phyloP scores from a whole-genome alignment of 768 basidiomycete species.

The Calvatia gigantea region DNA sequence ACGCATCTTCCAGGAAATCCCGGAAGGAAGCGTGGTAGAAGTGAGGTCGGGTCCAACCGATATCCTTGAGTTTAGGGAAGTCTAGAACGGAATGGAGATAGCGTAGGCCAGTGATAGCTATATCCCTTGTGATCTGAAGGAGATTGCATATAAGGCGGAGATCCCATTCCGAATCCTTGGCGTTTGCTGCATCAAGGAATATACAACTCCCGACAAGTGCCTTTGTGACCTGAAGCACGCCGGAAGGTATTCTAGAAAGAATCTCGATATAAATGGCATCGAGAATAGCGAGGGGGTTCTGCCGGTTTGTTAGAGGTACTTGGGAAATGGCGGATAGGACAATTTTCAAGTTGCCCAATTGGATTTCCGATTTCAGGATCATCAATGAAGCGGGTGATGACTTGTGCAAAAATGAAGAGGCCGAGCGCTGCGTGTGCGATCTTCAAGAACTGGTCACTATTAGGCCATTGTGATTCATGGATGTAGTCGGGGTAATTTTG shows the following conservation, averaged over 20 bases:
- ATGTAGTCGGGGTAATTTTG: background rate
- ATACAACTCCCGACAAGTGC: background rate
- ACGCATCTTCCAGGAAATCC: background rate
- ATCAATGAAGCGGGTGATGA: conserved; percentile 20
- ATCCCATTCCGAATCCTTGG: background rate
- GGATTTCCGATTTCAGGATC: conserved; percentile 5
- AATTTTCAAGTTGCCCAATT: conserved; percentile 1
- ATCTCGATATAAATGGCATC: conserved; percentile 7
- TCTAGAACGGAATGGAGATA: background rate
- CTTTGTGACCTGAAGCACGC: background rate
- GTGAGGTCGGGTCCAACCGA: background rate
- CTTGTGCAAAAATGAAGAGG: conserved; percentile 24
- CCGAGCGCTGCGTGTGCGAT: conserved; percentile 18
- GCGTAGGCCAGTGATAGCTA: background rate
- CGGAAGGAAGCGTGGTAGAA: background rate
- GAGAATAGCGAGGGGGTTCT: background rate
- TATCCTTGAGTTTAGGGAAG: background rate
- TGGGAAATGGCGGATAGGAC: background rate
- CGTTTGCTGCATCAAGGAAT: background rate
- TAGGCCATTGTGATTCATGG: conserved; percentile 15
- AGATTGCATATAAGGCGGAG: background rate
- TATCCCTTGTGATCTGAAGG: background rate
- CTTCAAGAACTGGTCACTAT: background rate
- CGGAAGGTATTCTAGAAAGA: background rate
- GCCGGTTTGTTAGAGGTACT: background rate